Base-by-base conservation (phyloP, 2,329 filamentous ascomycete genomes). In the Fonsecaea multimorphosa region DNA sequence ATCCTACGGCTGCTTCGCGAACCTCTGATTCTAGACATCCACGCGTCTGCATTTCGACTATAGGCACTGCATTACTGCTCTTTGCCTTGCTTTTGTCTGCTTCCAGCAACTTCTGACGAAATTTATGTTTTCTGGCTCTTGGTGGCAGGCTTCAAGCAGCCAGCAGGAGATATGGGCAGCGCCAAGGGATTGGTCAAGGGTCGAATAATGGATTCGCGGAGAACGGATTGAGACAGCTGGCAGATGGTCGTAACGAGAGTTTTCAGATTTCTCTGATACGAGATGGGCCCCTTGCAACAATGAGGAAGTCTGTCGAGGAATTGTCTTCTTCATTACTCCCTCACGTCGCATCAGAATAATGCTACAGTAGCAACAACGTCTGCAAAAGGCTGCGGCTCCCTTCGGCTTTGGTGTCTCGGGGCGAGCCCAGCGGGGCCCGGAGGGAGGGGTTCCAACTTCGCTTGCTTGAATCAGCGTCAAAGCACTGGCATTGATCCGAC, bases 401-500 rank as follows among this genome's bases (percentile, higher is more conserved):
- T 12, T 49, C 44, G 44, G 44, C 19, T 24, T 49, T 24, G 44
- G 19, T 44, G 38, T 19, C 2, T 44, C 5, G 6, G 19, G 19
- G 19, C 44, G 19, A 22, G 11, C 9, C n/a, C 8, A 22, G 22
- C 19, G 44, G 19, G 44, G 44, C 44, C 8, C 11, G 1, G 44
- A 19, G 19, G 44, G 16, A 19, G n/a, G 44, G 44, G 44, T 8
- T 49, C 3, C 19, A 49, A 24, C 22, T 24, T 24, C 9, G 19
- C n/a, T 49, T 11, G 2, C 19, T 14, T 49, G 8, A 40, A 56
- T 14, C 24, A 22, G 27, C 38, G 27, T 44, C 6, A 32, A 58
- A 44, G 14, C 24, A 52, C 29, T 60, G n/a, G 14, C 24, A 52
- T 38, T 60, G n/a, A 44, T 31, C 56, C 56, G 40, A 58, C 54